Evolutionary conservation across 495 filamentous ascomycete species (phyloP).

Genomic region (Penicillium fimorum): DNA sequence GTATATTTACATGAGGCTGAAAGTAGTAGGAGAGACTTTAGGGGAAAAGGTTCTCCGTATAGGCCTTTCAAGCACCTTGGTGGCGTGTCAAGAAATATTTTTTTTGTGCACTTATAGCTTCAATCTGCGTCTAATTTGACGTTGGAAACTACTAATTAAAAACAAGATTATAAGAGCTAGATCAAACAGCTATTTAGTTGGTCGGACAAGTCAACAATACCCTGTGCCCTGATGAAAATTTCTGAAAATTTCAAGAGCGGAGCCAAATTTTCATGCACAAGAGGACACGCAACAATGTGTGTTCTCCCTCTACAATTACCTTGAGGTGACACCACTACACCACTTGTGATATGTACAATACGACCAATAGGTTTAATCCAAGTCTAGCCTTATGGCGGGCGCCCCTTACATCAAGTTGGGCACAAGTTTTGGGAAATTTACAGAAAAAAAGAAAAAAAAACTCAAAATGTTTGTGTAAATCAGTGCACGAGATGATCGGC

Average conservation of each 20-base stretch:
- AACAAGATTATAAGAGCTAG: background rate
- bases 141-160: background rate
- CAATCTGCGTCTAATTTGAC: background rate
- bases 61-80: background rate
- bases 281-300: background rate
- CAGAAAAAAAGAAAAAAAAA: background rate
- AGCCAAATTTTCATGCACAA: background rate
- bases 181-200: background rate
- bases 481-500: constrained; percentile 2
- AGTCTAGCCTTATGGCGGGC: background rate
- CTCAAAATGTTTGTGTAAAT: background rate
- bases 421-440: background rate
- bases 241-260: background rate
- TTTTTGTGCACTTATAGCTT: background rate
- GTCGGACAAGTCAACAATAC: background rate
- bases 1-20: background rate
- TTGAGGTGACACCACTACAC: no score
- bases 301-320: no score
- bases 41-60: background rate
- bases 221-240: background rate
- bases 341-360: background rate
- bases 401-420: background rate
- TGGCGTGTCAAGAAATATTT: background rate
- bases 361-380: background rate
- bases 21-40: background rate